Evolutionary conservation across 345 rosid genomes (phyloP).

Genomic region (Reutealis trisperma): DNA sequence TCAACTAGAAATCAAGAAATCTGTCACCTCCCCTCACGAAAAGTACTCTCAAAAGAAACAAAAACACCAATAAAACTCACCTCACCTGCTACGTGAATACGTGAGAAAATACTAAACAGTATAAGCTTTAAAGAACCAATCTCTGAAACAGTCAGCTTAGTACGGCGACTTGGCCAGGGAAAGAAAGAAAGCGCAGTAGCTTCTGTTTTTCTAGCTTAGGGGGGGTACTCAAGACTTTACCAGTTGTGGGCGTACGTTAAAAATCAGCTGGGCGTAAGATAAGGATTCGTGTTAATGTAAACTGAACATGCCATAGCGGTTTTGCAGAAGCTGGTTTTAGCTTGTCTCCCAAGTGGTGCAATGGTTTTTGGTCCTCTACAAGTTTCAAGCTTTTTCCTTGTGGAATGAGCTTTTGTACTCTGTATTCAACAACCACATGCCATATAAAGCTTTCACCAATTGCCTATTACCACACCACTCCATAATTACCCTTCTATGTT

Average conservation of each 20-base stretch:
- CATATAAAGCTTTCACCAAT: neutral
- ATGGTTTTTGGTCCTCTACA: conserved; percentile 5
- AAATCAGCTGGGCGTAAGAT: conserved; percentile 21
- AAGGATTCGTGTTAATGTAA: conserved; percentile 11
- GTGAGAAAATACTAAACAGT: neutral
- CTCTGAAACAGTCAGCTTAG: neutral
- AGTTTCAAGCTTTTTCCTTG: conserved; percentile 17
- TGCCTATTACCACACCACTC: neutral
- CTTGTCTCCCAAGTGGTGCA: conserved; percentile 8
- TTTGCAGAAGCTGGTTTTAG: conserved; percentile 33
- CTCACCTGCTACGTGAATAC: conserved; percentile 1
- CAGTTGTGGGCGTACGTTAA: conserved; percentile 24
- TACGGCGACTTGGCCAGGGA: neutral
- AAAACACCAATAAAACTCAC: neutral
- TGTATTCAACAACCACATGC: neutral
- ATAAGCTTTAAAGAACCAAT: neutral
- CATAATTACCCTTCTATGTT: too few relatives aligned
- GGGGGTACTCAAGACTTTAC: conserved; percentile 8
- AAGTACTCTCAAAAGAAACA: neutral
- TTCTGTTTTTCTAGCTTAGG: neutral
- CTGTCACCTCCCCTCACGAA: neutral
- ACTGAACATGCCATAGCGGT: conserved; percentile 13
- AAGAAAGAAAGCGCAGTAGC: conserved; percentile 2
- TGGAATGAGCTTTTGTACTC: conserved; percentile 4
- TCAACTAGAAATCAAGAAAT: neutral